Evolutionary conservation across 176 grass and related monocot genomes (phyloP).

Genomic region (Aegilops umbellulata): DNA sequence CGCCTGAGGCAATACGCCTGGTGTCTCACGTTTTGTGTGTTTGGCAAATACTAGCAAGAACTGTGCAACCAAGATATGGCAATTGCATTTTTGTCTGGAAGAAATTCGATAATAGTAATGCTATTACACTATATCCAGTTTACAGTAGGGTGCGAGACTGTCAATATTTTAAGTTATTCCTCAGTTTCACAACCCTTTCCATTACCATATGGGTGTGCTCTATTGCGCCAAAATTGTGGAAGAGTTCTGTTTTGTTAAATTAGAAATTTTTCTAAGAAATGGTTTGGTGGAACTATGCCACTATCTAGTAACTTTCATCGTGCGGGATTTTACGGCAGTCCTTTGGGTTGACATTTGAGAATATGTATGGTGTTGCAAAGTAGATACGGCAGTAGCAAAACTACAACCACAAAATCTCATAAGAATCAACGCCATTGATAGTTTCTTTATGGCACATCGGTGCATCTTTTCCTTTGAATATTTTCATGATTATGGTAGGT

Average conservation of each 20-base stretch:
- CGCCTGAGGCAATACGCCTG: too few species aligned
- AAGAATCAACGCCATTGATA: conserved; percentile 6
- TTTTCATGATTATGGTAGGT: conserved; percentile 13
- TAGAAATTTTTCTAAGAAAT: too few species aligned
- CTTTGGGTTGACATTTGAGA: not conserved
- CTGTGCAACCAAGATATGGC: not conserved
- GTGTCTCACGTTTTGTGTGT: too few species aligned
- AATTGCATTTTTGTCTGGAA: too few species aligned
- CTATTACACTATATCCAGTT: not conserved
- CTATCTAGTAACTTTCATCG: not conserved
- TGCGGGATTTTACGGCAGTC: not conserved
- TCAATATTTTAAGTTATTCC: not conserved
- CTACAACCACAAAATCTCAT: not conserved
- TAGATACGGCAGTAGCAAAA: not conserved
- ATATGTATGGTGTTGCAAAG: not conserved
- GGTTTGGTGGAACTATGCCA: too few species aligned
- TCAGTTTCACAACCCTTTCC: not conserved
- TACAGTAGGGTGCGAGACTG: not conserved
- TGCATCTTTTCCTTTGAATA: conserved; percentile 1
- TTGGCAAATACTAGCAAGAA: not conserved
- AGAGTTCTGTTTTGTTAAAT: not conserved
- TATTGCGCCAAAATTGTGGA: not conserved
- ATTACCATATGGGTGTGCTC: not conserved
- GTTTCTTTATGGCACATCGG: not conserved
- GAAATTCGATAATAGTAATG: not conserved